Evolutionary conservation across 2,329 filamentous ascomycete species (phyloP).

Genomic region (Sclerotinia borealis): DNA sequence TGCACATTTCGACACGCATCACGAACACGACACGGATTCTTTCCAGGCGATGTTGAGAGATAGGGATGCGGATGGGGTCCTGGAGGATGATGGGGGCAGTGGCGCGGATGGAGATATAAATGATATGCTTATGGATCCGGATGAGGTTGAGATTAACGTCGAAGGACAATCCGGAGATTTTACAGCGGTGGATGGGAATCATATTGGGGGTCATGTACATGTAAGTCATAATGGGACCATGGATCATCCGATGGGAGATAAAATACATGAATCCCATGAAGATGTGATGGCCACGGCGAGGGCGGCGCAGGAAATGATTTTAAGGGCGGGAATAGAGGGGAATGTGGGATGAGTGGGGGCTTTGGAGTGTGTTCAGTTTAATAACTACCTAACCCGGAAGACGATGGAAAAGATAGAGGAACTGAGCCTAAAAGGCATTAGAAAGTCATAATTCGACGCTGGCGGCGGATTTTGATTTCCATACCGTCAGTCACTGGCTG

Average conservation of each 20-base stretch:
- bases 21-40: conserved; percentile 18
- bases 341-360: neutral
- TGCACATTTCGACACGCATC: conserved; percentile 12
- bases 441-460: neutral
- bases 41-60: conserved; percentile 25
- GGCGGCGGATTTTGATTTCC: neutral
- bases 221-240: neutral
- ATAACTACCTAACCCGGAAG: too few species aligned
- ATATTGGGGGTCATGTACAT: conserved; percentile 5
- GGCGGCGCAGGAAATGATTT: conserved; percentile 4
- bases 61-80: neutral
- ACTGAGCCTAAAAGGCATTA: neutral
- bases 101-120: conserved; percentile 24
- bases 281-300: conserved; percentile 6
- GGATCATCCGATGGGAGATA: neutral
- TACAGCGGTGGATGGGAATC: neutral
- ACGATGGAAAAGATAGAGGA: too few species aligned
- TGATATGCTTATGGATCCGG: conserved; percentile 30
- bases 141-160: conserved; percentile 21
- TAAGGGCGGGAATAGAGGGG: neutral
- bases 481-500: neutral
- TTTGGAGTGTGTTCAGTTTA: too few species aligned
- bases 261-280: neutral
- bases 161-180: neutral
- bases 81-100: conserved; percentile 11